Base-by-base conservation (phyloP, 2,329 filamentous ascomycete species). In the Westerdykella sp. region DNA sequence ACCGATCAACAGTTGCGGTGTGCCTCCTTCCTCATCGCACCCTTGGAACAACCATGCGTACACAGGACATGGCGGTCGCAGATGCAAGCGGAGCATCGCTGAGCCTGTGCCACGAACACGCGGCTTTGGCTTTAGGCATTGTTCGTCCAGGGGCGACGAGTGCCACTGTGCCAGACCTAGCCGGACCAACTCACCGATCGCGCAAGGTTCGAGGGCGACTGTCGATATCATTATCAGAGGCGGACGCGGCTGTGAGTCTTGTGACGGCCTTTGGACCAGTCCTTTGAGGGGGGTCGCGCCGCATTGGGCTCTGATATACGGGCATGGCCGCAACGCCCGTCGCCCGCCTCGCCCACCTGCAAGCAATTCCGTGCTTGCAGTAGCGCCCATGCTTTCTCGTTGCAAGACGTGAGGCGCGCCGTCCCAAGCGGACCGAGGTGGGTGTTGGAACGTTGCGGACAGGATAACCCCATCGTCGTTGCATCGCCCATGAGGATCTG, bases 281-380 rank as follows among this genome's bases (percentile, higher is more conserved):
- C 28, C 34, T 39, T 36, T 50, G 37, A 34, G 40, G 41, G 41
- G 37, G 34, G 44, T 46, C 38, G 46, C 51, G 48, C 51, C 49
- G 41, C 51, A 47, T 53, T 51, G 46, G 47, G 42, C 49, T 42
- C 49, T 41, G 49, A 49, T 47, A 49, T 50, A 49, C 43, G 34
- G 34, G 34, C 43, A 37, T 48, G 50, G 56, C 55, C 53, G 45
- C 45, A 39, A 46, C 45, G 47, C 42, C 45, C 41, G 41, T 45
- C 45, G 47, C 42, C 45, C 41, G 41, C 46, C 42, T 35, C 41
- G n/a, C 37, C 18, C 42, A 35, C 43, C 47, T 54, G 49, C 54
- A 54, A 47, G 48, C 37, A 52, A 51, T 47, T 53, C 51, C 48
- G 51, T 49, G 45, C 46, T 49, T 55, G 57, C 57, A 59, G 51